Percentiles rank a stretch among this genome's conserved stretches.
Evolutionary conservation across 2,329 filamentous ascomycete genomes (phyloP).

Genomic region (Colletotrichum sublineola): DNA sequence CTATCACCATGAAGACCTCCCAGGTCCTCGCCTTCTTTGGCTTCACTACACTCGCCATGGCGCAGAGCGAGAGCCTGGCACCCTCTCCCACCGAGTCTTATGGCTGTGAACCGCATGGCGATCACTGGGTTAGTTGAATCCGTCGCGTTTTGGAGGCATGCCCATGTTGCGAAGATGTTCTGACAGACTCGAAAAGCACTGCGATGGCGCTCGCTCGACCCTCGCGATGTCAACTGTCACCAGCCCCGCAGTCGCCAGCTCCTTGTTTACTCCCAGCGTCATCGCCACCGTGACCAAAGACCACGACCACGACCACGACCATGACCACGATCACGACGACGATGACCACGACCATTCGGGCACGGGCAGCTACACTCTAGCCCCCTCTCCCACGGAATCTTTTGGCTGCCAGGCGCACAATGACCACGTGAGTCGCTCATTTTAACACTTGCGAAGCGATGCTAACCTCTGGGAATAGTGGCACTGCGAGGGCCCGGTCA

Average conservation of each 20-base stretch:
- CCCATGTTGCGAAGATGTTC: background rate
- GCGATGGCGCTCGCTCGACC: constrained; percentile 26
- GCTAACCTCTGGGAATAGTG: constrained; percentile 53
- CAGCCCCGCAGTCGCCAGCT: background rate
- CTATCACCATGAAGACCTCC: constrained; percentile 36
- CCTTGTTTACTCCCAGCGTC: background rate
- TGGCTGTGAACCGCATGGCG: constrained; percentile 54
- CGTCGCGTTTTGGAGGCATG: background rate
- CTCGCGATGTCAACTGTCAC: background rate
- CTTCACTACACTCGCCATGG: constrained; percentile 25
- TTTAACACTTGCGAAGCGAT: constrained; percentile 45
- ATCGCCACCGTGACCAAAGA: constrained; percentile 13
- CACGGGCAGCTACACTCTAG: background rate
- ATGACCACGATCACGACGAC: background rate
- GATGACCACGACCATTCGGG: background rate
- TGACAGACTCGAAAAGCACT: constrained; percentile 32
- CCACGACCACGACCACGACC: constrained; percentile 7
- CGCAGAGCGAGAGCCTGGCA: constrained; percentile 44
- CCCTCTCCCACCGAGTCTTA: constrained; percentile 53
- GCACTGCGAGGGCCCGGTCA: constrained; percentile 46
- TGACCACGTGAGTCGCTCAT: background rate
- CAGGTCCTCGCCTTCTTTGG: constrained; percentile 41
- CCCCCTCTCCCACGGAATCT: background rate
- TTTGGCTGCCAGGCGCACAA: background rate
- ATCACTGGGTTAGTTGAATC: constrained; percentile 50